A percentile compares a stretch with the other conserved stretches of the same genome.
Evolutionary conservation across 2,329 filamentous ascomycete genomes (phyloP).

Genomic region (Exophiala phaeomuriformis): DNA sequence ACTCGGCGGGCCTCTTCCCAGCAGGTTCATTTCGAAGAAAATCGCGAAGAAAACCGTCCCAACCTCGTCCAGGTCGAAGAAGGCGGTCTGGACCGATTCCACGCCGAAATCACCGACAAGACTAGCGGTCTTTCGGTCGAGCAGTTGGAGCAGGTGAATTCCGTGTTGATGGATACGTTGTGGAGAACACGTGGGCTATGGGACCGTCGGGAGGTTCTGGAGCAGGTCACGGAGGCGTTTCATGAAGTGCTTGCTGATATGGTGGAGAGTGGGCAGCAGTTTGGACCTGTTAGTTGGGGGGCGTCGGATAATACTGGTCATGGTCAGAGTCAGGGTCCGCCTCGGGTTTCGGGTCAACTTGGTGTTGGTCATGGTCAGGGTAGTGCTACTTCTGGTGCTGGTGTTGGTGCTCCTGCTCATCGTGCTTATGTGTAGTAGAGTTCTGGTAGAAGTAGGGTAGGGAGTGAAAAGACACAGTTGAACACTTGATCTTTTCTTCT

Average conservation of each 20-base stretch:
- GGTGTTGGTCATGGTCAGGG: too few relatives aligned
- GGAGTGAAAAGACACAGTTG: too few relatives aligned
- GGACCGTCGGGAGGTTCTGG: conserved; percentile 70
- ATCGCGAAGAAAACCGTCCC: background rate
- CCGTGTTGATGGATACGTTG: conserved; percentile 80
- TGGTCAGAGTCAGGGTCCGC: background rate
- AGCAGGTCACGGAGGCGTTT: conserved; percentile 51
- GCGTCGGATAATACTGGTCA: background rate
- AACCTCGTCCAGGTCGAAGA: conserved; percentile 21
- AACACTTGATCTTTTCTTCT: too few relatives aligned
- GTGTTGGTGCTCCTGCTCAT: too few relatives aligned
- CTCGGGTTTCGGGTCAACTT: too few relatives aligned
- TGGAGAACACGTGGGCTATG: conserved; percentile 74
- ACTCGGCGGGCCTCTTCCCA: background rate
- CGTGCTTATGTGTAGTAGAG: too few relatives aligned
- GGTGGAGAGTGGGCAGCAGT: conserved; percentile 25
- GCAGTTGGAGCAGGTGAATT: conserved; percentile 89
- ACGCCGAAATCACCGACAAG: conserved; percentile 52
- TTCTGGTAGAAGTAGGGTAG: too few relatives aligned
- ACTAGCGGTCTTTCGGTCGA: conserved; percentile 80
- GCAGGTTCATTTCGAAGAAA: too few relatives aligned
- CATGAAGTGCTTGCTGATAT: conserved; percentile 27
- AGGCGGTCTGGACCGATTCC: conserved; percentile 10
- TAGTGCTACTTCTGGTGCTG: too few relatives aligned
- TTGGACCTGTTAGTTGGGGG: conserved; percentile 22